Base-by-base conservation (phyloP, 2,329 filamentous ascomycete species). In the Sclerotiophoma versabilis region DNA sequence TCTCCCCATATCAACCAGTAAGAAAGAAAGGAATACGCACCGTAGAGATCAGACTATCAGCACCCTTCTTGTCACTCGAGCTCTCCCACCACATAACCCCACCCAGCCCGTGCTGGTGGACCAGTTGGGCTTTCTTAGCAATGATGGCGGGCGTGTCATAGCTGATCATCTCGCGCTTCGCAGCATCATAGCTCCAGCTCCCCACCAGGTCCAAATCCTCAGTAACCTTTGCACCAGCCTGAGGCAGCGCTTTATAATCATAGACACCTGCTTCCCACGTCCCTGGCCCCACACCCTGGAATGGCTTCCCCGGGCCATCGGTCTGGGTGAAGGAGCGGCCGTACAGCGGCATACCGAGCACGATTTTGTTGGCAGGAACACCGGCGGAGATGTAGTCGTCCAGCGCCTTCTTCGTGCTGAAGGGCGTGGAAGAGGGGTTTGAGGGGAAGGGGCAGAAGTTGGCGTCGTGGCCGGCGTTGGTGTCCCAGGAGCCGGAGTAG, bases 401-500 rank as follows among this genome's bases (percentile, higher is more conserved):
- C 25, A 75, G 49, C 2, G 70, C 68, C 52, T 69, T 59, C 12
- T 56, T 32, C 8, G 70, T 74, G 54, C 68, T 73, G 57, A 67
- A 73, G 8, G 69, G 71, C 1, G 72, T 75, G 58, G 57, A 63
- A 32, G 23, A 32, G 1, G 70, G 65, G 52, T 71, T 71, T 34
- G n/a, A 48, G 4, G 57, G 39, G 2, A 69, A 73, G 0, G 65
- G 49, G 30, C 65, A 41, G 38, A 49, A 64, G 60, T 72, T 73
- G 17, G 71, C 71, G 20, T 68, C 48, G 47, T 74, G 70, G n/a
- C 72, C 70, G 2, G 72, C 59, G 33, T 61, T 57, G 6, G 62
- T 47, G 56, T 72, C 68, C 69, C 70, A 73, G 2, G 69, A 71
- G 11, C 72, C 71, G 12, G 71, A 60, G 52, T 87, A 96, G 76